These are phyloP conservation scores for Heliosperma pusillum DNA, from an alignment of 148 eudicot genomes.

Conservation along the genomic window DNA sequence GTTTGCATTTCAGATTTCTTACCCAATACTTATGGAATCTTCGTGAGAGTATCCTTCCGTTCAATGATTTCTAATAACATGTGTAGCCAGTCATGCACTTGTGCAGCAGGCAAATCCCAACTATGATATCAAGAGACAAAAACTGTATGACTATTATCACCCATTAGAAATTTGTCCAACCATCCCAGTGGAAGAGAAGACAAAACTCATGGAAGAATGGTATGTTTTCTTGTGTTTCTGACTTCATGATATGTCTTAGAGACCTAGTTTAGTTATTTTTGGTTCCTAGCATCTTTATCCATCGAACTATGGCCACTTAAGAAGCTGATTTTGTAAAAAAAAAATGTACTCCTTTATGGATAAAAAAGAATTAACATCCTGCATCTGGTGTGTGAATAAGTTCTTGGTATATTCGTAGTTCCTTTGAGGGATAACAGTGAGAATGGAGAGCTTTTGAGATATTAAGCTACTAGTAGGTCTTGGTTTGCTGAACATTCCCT, in stretches of 20 bases:
- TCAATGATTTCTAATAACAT: slow-evolving; percentile 26
- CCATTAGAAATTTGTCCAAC: slow-evolving; percentile 80
- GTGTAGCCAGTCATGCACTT: slow-evolving; percentile 80
- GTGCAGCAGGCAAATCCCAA: slow-evolving; percentile 79
- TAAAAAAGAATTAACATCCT: neutral
- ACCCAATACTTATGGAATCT: slow-evolving; percentile 3
- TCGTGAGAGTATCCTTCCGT: slow-evolving; percentile 9
- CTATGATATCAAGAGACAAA: slow-evolving; percentile 71
- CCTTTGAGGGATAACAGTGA: neutral
- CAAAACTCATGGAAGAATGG: slow-evolving; percentile 97
- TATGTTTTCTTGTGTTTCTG: slow-evolving; percentile 27
- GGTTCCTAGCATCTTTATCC: neutral
- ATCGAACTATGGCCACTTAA: neutral
- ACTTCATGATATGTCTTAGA: neutral
- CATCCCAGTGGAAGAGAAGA: slow-evolving; percentile 77
- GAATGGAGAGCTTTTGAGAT: neutral
- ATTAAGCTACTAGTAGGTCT: neutral
- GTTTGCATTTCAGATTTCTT: slow-evolving; percentile 23
- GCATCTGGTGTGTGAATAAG: neutral
- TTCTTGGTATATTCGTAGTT: neutral
- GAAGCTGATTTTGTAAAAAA: neutral
- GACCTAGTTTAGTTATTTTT: neutral
- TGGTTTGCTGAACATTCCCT: neutral
- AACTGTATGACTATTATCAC: slow-evolving; percentile 72
- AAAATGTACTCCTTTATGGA: neutral